Evolutionary conservation across 2,329 filamentous ascomycete species (phyloP), one percentile per base, ranked within the genome.

Genomic region (Zymoseptoria pseudotritici): DNA sequence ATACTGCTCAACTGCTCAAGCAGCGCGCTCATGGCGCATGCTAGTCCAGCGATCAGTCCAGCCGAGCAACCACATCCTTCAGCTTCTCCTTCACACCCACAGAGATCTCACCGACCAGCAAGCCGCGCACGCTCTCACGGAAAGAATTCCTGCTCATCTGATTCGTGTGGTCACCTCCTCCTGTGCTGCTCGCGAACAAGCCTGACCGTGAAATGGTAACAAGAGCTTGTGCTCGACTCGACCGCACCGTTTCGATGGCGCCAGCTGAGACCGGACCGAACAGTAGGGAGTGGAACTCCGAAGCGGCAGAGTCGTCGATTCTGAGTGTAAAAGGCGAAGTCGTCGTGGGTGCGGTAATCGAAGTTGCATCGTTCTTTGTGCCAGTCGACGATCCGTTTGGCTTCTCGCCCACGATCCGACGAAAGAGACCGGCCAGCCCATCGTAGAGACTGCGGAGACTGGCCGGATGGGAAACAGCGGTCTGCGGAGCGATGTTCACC

Each of bases 171-270:
- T 56, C 63, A n/a, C 53, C 42, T 31, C 50, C 60, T 52, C 67
- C 49, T 51, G 54, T 21, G 19, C 61, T 59, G n/a, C 60, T 65
- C 20, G 62, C 59, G 53, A 59, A 58, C 13, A 46, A 46, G 36
- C 36, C 36, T 7, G 36, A 46, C 11, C 36, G 36, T 50, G 59
- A 60, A n/a, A 65, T 59, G 26, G 66, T 65, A 36, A 64, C 55
- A 20, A 71, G 58, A 17, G 70, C 67, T 51, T 71, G 67, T 22
- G 70, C 70, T 54, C 70, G 60, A 29, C 63, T 57, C 56, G 71
- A 58, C 13, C 70, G 64, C 29, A 72, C 31, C 20, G 67, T 68
- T 60, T 73, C 70, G 17, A 67, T 68, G 17, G 61, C 61, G 26
- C 67, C 60, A 22, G 66, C 62, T 17, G 36, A 46, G 36, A n/a